Conservation (phyloP, 441 rosid genomes). For the Cnidoscolus chayamansa region DNA sequence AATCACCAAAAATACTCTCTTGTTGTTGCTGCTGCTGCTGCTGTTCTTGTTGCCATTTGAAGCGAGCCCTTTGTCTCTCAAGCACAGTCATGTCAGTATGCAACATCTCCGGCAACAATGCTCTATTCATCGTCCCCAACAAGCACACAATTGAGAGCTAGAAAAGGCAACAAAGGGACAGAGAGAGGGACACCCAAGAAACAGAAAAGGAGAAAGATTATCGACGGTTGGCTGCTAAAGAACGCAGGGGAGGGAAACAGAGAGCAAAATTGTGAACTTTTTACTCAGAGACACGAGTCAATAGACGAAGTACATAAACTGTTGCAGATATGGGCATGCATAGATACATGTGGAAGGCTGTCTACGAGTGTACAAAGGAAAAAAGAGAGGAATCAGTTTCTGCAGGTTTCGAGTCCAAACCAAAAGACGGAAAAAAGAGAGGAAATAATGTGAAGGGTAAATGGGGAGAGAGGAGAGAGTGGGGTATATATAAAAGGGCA, state of each 20-base stretch:
- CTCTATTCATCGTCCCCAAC: constrained; percentile 32
- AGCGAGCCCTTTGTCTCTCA: constrained; percentile 53
- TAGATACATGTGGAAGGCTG: no score
- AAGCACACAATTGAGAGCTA: neutral
- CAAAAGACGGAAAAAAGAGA: neutral
- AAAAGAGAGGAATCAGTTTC: no score
- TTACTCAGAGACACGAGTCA: neutral
- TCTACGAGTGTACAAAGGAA: neutral
- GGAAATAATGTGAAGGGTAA: neutral
- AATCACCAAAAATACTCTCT: constrained; percentile 26
- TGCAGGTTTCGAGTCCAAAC: no score
- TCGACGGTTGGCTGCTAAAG: no score
- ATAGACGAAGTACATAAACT: neutral
- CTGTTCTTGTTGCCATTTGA: constrained; percentile 33
- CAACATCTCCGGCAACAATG: constrained; percentile 39
- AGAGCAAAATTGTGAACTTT: no score
- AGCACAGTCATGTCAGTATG: constrained; percentile 55
- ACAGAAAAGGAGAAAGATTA: neutral
- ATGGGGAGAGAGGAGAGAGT: neutral
- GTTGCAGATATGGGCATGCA: constrained; percentile 3
- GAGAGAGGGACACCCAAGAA: neutral
- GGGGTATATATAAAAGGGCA: constrained; percentile 15
- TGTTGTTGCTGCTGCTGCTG: constrained; percentile 16
- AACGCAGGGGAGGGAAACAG: no score
- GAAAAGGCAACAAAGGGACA: neutral